Base-by-base conservation (phyloP, 805 yeast species). In the Cyberlindnera galapagoensis region DNA sequence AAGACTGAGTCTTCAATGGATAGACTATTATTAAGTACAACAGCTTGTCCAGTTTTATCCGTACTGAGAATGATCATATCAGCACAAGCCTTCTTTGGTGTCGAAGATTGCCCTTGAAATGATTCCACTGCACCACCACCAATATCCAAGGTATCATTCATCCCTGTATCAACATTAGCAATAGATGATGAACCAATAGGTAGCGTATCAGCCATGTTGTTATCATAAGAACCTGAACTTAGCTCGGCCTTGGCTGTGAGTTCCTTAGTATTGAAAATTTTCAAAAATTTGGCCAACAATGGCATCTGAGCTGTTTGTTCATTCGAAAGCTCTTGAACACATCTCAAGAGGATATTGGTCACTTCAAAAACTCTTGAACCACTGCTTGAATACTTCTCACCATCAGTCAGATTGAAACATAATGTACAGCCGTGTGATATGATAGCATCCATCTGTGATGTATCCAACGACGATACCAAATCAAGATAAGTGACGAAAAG, bases 371-470 rank as follows among this genome's bases (percentile, higher is more conserved):
- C 24, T 16, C 21, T 12, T 16, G 4, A 20, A 15, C 18, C 16
- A 11, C 16, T 9, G 6, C n/a, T n/a, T 21, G 10, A 5, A 16
- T 31, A 20, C 10, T 31, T 31, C 24, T 13, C 17, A 21, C 21
- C 22, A 9, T 25, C 21, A 6, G 8, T 17, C 15, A 31, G 11
- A 9, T 10, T 25, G n/a, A 24, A 18, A 18, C 36, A 36, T 7
- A 40, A 24, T 6, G 18, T 21, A 5, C 28, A n/a, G 3, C 42
- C 42, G 25, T 40, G 42, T 8, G 15, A 9, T 1, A 30, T 4
- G 7, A 37, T 23, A 7, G 18, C 22, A 12, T 37, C 39, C 25
- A 2, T 20, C 25, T 5, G 7, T 19, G 9, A 12, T 7, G 13
- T 11, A 4, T 20, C 11, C 21, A 23, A 15, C 6, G 10, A 4